Evolutionary conservation across 2,329 filamentous ascomycete species (phyloP).

Genomic region (Shiraia sp.): DNA sequence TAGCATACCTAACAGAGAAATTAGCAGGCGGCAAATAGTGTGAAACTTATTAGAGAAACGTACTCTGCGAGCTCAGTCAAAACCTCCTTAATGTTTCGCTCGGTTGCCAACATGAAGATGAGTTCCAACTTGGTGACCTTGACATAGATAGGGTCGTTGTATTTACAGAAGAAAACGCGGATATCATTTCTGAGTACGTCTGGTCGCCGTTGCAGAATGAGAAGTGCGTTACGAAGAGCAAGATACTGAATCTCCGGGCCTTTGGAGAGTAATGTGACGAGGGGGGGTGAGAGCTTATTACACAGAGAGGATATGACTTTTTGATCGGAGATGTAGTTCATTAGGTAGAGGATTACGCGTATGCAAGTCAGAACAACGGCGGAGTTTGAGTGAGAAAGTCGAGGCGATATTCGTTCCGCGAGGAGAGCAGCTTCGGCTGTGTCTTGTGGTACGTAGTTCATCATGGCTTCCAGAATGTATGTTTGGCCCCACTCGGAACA

Average conservation of each 20-base stretch:
- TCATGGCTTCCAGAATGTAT: conserved; percentile 95
- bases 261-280: conserved; percentile 93
- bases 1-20: conserved; percentile 67
- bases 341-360: conserved; percentile 91
- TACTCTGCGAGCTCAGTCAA: conserved; percentile 90
- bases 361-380: conserved; percentile 96
- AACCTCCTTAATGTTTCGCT: conserved; percentile 94
- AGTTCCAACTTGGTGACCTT: conserved; percentile 98
- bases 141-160: conserved; percentile 99
- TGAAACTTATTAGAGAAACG: conserved; percentile 22
- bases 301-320: conserved; percentile 86
- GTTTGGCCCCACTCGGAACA: conserved; percentile 99
- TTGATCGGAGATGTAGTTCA: conserved; percentile 97
- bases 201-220: conserved; percentile 89
- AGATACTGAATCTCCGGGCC: conserved; percentile 98
- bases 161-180: conserved; percentile 99
- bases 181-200: conserved; percentile 97
- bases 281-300: conserved; percentile 88
- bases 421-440: conserved; percentile 83
- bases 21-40: not conserved
- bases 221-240: conserved; percentile 86
- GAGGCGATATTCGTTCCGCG: conserved; percentile 92
- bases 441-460: conserved; percentile 96
- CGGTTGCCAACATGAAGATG: conserved; percentile 97
- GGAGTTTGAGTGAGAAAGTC: conserved; percentile 94